Conservation (phyloP, 2,329 filamentous ascomycete genomes). For the Aspergillus spinulosporus region DNA sequence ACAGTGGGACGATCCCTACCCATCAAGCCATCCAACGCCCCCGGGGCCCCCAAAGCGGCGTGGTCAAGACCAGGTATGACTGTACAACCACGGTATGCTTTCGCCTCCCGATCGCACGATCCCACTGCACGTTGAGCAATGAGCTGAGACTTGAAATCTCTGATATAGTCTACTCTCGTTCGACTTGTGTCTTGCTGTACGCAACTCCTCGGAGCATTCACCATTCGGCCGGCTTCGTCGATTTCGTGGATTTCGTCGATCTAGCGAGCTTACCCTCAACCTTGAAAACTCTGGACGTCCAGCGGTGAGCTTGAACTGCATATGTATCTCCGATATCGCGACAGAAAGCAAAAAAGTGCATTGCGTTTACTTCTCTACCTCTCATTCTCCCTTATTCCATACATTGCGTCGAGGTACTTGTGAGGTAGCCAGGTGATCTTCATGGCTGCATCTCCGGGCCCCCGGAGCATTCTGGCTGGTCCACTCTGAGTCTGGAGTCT, state of each 20-base stretch:
- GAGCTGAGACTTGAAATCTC: slow-evolving; percentile 3
- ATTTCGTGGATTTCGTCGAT: no score
- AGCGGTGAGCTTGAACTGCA: slow-evolving; percentile 9
- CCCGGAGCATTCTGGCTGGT: slow-evolving; percentile 24
- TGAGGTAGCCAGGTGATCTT: slow-evolving; percentile 22
- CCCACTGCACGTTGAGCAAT: slow-evolving; percentile 1
- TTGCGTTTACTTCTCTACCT: neutral
- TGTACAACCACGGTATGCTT: slow-evolving; percentile 16
- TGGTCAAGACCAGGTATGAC: slow-evolving; percentile 5
- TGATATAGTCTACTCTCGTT: slow-evolving; percentile 11
- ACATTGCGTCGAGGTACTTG: slow-evolving; percentile 9
- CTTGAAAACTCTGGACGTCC: neutral
- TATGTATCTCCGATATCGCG: neutral
- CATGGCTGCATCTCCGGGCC: slow-evolving; percentile 23
- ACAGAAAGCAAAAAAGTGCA: neutral
- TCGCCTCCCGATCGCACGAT: slow-evolving; percentile 23
- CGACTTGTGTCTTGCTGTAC: neutral
- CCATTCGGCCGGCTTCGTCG: slow-evolving; percentile 4
- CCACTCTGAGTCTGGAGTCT: slow-evolving; percentile 9
- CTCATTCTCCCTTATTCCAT: slow-evolving; percentile 1
- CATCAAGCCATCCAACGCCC: slow-evolving; percentile 21
- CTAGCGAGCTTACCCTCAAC: slow-evolving; percentile 1
- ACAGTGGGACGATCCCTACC: slow-evolving; percentile 25
- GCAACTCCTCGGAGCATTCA: slow-evolving; percentile 11
- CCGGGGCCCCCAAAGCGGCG: slow-evolving; percentile 14